Conservation (phyloP, 805 yeast genomes). For the Scheffersomyces lignosus region DNA sequence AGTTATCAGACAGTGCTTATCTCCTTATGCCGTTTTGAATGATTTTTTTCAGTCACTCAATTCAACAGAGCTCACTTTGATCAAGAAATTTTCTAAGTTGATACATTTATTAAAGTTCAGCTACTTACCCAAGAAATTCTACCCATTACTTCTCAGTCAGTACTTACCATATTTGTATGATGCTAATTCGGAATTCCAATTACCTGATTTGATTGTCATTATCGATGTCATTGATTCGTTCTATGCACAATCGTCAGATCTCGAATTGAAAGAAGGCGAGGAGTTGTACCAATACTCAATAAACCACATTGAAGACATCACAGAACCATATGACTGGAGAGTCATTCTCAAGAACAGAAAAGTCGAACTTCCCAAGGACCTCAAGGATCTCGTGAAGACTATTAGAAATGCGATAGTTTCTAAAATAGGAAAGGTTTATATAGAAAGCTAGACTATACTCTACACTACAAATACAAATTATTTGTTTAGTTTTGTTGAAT, state of each 20-base stretch:
- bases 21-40: slow-evolving; percentile 69
- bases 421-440: slow-evolving; percentile 37
- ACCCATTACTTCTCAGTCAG: slow-evolving; percentile 51
- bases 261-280: slow-evolving; percentile 29
- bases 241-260: slow-evolving; percentile 22
- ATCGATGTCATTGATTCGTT: slow-evolving; percentile 41
- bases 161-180: slow-evolving; percentile 40
- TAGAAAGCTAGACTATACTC: slow-evolving; percentile 12
- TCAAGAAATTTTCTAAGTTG: slow-evolving; percentile 43
- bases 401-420: slow-evolving; percentile 34
- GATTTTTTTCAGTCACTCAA: slow-evolving; percentile 36
- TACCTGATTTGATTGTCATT: slow-evolving; percentile 34
- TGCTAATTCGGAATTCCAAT: slow-evolving; percentile 11
- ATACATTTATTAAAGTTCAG: slow-evolving; percentile 46
- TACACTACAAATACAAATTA: no score
- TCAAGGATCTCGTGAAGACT: slow-evolving; percentile 22
- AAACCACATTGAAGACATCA: slow-evolving; percentile 15
- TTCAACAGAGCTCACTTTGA: slow-evolving; percentile 19
- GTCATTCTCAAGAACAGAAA: slow-evolving; percentile 14
- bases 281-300: slow-evolving; percentile 32
- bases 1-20: slow-evolving; percentile 61
- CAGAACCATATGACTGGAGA: slow-evolving; percentile 39
- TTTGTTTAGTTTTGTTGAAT: no score
- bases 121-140: slow-evolving; percentile 47
- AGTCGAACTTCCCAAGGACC: slow-evolving; percentile 22